Percentiles rank a stretch among this genome's conserved stretches.
These are phyloP conservation scores for Pisolithus sp. DNA, from an alignment of 768 basidiomycete species.

Conservation along the genomic window DNA sequence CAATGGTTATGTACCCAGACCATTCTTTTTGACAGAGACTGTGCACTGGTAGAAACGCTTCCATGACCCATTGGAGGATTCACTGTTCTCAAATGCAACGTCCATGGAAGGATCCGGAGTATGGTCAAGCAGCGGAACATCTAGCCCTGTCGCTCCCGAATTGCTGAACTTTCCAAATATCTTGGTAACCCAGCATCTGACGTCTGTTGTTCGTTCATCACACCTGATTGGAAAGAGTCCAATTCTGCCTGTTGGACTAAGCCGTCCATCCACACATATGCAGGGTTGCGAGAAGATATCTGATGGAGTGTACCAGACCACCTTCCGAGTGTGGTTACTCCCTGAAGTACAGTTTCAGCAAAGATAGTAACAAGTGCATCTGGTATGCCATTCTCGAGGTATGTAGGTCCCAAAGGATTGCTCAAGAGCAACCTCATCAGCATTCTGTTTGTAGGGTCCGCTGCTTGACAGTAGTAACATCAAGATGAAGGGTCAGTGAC, in stretches of 20 bases:
- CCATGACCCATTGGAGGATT: constrained; percentile 85
- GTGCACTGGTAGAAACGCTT: constrained; percentile 80
- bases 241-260: constrained; percentile 27
- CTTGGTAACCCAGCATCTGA: constrained; percentile 25
- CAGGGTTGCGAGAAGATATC: constrained; percentile 41
- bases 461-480: constrained; percentile 87
- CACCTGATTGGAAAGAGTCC: constrained; percentile 52
- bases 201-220: constrained; percentile 59
- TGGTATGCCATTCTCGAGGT: constrained; percentile 83
- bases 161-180: constrained; percentile 6
- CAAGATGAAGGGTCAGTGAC: constrained; percentile 59
- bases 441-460: constrained; percentile 57
- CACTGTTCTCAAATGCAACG: constrained; percentile 73
- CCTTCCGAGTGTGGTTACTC: constrained; percentile 74
- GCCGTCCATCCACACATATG: constrained; percentile 24
- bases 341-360: constrained; percentile 57
- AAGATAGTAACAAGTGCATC: constrained; percentile 60
- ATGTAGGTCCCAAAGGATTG: constrained; percentile 5
- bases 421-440: constrained; percentile 1
- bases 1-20: constrained; percentile 78
- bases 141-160: constrained; percentile 35
- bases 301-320: constrained; percentile 67
- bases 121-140: constrained; percentile 65
- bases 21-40: constrained; percentile 81
- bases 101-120: constrained; percentile 75